Evolutionary conservation across 2,329 filamentous ascomycete species (phyloP).

Genomic region (Alternaria longipes): DNA sequence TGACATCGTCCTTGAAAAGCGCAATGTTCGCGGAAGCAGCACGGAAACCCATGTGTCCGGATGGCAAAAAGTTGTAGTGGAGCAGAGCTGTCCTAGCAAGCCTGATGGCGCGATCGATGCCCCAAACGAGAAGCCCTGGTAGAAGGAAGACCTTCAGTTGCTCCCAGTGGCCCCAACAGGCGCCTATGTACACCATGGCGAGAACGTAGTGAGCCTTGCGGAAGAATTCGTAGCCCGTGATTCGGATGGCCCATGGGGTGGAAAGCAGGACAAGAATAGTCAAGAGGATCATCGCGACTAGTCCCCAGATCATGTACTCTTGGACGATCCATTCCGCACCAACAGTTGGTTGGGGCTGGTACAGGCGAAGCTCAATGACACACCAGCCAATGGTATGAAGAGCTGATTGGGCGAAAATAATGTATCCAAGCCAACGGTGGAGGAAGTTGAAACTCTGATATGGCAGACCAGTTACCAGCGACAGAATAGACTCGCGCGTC

Average conservation of each 20-base stretch:
- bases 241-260: constrained; percentile 66
- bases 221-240: constrained; percentile 81
- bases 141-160: constrained; percentile 57
- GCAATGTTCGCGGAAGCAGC: constrained; percentile 37
- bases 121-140: constrained; percentile 70
- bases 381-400: constrained; percentile 78
- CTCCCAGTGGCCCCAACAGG: constrained; percentile 79
- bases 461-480: constrained; percentile 74
- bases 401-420: constrained; percentile 73
- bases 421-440: constrained; percentile 72
- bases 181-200: constrained; percentile 77
- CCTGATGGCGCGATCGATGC: constrained; percentile 69
- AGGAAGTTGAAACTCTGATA: constrained; percentile 77
- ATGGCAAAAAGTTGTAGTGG: constrained; percentile 59
- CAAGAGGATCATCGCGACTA: constrained; percentile 73
- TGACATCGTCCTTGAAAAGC: constrained; percentile 55
- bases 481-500: constrained; percentile 75
- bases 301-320: constrained; percentile 76
- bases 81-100: constrained; percentile 67
- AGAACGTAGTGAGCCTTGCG: constrained; percentile 77
- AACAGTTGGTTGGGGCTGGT: constrained; percentile 73
- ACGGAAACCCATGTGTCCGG: constrained; percentile 43
- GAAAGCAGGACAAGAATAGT: constrained; percentile 69
- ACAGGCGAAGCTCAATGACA: constrained; percentile 71
- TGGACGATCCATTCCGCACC: constrained; percentile 68